phyloP scores from a whole-genome alignment of 2,329 filamentous ascomycete species.

The Thelonectria blattea region DNA sequence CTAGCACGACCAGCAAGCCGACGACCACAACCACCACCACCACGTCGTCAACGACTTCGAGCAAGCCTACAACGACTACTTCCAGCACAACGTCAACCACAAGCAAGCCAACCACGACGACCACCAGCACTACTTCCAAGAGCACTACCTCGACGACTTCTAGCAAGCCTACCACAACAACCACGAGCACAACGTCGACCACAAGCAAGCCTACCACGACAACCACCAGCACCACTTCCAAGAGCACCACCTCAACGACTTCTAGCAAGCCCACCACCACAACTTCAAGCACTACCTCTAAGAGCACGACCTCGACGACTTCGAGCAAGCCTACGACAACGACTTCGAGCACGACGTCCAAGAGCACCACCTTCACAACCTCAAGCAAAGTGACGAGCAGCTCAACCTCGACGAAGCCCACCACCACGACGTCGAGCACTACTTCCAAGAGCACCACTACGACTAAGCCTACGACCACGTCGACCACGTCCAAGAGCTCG shows the following conservation, averaged over 20 bases:
- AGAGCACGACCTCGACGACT: not conserved
- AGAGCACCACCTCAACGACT: not conserved
- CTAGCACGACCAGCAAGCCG: not conserved
- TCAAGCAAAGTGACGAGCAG: too few relatives aligned
- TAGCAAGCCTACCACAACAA: not conserved
- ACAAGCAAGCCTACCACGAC: not conserved
- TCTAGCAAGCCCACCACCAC: not conserved
- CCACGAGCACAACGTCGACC: not conserved
- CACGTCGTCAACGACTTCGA: not conserved
- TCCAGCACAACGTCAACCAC: not conserved
- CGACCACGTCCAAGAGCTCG: too few relatives aligned
- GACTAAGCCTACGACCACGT: not conserved
- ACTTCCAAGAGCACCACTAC: too few relatives aligned
- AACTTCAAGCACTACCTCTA: not conserved
- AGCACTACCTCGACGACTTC: not conserved
- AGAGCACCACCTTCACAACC: not conserved
- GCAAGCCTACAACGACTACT: not conserved
- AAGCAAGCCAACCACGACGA: not conserved
- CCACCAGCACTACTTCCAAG: not conserved
- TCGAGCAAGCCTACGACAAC: not conserved
- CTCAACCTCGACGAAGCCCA: too few relatives aligned
- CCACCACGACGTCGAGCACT: too few relatives aligned
- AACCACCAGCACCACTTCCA: not conserved
- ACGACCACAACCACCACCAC: not conserved
- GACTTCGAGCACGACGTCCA: not conserved